These are phyloP conservation scores for Pestalotiopsis fici DNA, from an alignment of 2,329 filamentous ascomycete species.

Conservation along the genomic window DNA sequence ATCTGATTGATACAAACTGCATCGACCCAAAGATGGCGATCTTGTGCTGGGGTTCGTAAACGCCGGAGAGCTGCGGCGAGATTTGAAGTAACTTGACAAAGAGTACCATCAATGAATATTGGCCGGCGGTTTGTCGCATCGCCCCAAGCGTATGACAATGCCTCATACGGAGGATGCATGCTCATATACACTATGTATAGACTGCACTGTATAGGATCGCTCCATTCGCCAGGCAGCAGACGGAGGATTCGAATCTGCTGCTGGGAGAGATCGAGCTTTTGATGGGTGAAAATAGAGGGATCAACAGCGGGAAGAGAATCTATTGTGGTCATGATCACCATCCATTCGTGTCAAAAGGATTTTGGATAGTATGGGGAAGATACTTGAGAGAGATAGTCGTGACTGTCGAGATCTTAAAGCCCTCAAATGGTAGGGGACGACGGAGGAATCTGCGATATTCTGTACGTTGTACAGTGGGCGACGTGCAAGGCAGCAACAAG, in stretches of 20 bases:
- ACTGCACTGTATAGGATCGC: neutral
- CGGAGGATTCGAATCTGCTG: neutral
- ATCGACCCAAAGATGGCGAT: neutral
- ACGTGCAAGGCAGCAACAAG: too few species aligned
- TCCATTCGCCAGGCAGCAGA: neutral
- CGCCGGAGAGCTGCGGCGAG: constrained; percentile 2
- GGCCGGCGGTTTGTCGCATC: neutral
- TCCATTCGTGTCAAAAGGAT: too few species aligned
- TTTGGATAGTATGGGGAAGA: too few species aligned
- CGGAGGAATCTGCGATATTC: too few species aligned
- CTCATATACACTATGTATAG: neutral
- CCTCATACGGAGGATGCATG: neutral
- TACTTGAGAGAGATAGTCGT: too few species aligned
- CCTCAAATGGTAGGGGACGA: too few species aligned
- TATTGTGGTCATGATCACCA: too few species aligned
- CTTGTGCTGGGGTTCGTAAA: neutral
- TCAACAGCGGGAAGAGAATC: neutral
- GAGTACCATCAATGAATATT: neutral
- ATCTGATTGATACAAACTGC: constrained; percentile 10
- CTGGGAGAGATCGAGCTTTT: neutral
- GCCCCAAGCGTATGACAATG: constrained; percentile 9
- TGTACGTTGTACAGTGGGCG: too few species aligned
- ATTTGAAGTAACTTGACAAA: neutral
- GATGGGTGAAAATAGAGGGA: neutral
- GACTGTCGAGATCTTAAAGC: too few species aligned